Evolutionary conservation across 805 yeast species (phyloP), one percentile per base, ranked within the genome.

Genomic region (Pichia californica): DNA sequence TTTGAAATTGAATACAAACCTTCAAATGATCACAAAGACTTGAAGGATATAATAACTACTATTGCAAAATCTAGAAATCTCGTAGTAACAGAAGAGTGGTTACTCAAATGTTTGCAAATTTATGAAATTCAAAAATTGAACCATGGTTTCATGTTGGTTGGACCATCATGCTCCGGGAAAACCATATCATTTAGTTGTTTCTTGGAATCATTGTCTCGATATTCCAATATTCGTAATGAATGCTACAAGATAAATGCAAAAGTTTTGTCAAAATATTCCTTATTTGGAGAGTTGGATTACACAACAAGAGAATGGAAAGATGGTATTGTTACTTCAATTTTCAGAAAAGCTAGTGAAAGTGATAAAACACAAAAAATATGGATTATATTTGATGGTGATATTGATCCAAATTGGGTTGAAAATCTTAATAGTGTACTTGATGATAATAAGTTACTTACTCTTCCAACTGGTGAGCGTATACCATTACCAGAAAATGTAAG

Each of bases 351-450:
- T 0, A 61, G 60, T 3, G 73, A 70, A 3, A 80, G 80, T 48
- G 51, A 74, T 14, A 65, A 83, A 35, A 88, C 87, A 1, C 77
- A 73, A 46, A 60, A 70, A 3, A 70, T 79, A 14, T 88, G 95
- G 93, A 72, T 91, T 46, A 72, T 89, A 0, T 84, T 91, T 56
- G 97, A 91, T 62, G 94, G 97, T 31, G 96, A 88, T 53, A 76
- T 91, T 29, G 97, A 91, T 57, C 97, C 98, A 0, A 80, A 77
- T 31, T 91, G 97, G 95, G 87, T 87, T 1, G 98, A 91, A 54
- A 83, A 83, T 44, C 66, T 91, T 50, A 91, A 91, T 64, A 83
- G 95, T 65, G 93, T 88, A 9, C 68, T 91, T 15, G 98, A 91
- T 62, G 98, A 91, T 52, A 91, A 88, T 62, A 79, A 76, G 49